Base-by-base conservation (phyloP, 139 green algal genomes). In the Chlamydomonas applanata region DNA sequence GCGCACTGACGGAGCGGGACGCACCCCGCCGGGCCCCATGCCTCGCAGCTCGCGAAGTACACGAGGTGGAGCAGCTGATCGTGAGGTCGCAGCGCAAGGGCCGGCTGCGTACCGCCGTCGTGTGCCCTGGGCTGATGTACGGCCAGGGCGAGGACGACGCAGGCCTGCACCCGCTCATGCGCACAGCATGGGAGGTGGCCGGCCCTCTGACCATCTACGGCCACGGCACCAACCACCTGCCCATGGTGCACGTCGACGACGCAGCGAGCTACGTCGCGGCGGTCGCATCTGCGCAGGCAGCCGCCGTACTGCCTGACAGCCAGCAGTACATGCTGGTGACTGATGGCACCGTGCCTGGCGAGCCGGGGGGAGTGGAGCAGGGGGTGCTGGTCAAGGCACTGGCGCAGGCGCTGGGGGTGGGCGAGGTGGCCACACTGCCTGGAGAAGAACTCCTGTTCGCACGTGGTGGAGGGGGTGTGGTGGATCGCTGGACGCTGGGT, bases 41-140 rank as follows among this genome's bases (percentile, higher is more conserved):
- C 44, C 67, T 73, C n/a, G 5, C 68, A 25, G 79, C 61, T 22
- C 73, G 77, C 17, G 69, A 69, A 4, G 22, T 71, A 44, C 65
- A 79, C 73, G 69, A 82, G 3, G 71, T 79, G 36, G 86, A 89
- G 79, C 85, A 83, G 25, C 33, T 79, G 4, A 63, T 91, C 16
- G 35, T 88, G 56, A 52, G 75, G 13, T 60, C 62, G 9, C 56
- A 54, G 11, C 80, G 73, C 14, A 60, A 64, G 13, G 79, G 78
- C 30, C 52, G 63, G 36, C 76, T 87, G 29, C 33, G 25, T 4
- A 88, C 84, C 0, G 68, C 77, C 29, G 66, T 89, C 0, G 72
- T 91, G 16, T 89, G 82, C 69, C 86, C 86, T 24, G 86, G 84
- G 2, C 25, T 91, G 13, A 70, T 89, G 68, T 91, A 89, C 34